These are phyloP conservation scores for Saccharum officinarum DNA, from an alignment of 176 grass and related monocot species.

Conservation along the genomic window DNA sequence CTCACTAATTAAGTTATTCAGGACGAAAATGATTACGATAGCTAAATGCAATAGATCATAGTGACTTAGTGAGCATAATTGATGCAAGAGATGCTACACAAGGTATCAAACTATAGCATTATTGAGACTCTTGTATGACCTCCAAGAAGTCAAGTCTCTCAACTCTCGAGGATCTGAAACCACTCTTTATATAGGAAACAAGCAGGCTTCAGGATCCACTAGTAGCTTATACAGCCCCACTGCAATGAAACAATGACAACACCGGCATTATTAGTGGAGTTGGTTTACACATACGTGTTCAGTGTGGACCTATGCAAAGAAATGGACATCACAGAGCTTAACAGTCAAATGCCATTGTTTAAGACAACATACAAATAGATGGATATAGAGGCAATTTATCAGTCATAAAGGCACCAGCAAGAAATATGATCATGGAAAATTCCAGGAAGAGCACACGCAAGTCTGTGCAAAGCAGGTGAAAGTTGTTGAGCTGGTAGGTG, in stretches of 20 bases:
- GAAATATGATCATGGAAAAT: conserved; percentile 19
- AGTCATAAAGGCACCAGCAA: conserved; percentile 17
- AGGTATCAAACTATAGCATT: background rate
- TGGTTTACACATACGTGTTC: conserved; percentile 36
- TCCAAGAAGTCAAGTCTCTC: background rate
- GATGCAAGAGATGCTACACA: background rate
- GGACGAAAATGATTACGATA: background rate
- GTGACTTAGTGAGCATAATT: background rate
- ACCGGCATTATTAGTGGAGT: conserved; percentile 34
- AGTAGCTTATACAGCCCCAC: conserved; percentile 13
- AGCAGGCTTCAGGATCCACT: conserved; percentile 15
- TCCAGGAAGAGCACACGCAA: conserved; percentile 21
- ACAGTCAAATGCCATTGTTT: background rate
- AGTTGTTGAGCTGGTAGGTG: conserved; percentile 45
- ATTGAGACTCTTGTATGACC: conserved; percentile 4
- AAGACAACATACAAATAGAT: conserved; percentile 8
- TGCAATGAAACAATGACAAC: conserved; percentile 29
- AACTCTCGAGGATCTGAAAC: background rate
- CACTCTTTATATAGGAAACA: conserved; percentile 39
- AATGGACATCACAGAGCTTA: conserved; percentile 15
- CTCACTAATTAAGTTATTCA: conserved; percentile 4
- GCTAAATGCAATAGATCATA: background rate
- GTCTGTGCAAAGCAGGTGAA: conserved; percentile 44
- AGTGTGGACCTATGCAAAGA: conserved; percentile 32
- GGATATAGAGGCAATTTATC: background rate